A percentile compares a stretch with the other conserved stretches of the same genome.
These are phyloP conservation scores for Nepenthes mirabilis DNA, from an alignment of 148 eudicot genomes.

Conservation along the genomic window DNA sequence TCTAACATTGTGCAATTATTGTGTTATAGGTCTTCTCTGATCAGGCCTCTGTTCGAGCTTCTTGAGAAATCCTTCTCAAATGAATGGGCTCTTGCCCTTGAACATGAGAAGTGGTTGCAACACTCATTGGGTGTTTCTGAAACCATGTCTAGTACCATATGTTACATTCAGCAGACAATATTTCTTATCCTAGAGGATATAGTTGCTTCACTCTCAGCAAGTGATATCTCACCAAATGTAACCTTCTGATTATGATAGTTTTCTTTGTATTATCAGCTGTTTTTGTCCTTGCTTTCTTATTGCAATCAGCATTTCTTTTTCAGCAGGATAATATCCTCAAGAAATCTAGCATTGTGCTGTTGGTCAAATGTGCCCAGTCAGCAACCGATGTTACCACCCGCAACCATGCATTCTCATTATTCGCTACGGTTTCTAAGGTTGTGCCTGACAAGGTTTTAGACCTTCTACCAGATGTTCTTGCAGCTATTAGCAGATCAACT, in stretches of 20 bases:
- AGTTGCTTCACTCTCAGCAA: slow-evolving; percentile 24
- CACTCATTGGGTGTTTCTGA: slow-evolving; percentile 27
- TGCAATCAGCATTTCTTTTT: not conserved
- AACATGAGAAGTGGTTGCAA: slow-evolving; percentile 18
- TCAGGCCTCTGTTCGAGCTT: slow-evolving; percentile 67
- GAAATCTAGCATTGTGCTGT: slow-evolving; percentile 40
- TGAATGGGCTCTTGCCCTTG: slow-evolving; percentile 16
- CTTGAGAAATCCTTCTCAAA: slow-evolving; percentile 34
- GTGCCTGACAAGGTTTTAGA: slow-evolving; percentile 45
- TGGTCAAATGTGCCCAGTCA: slow-evolving; percentile 68
- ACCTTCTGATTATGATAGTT: slow-evolving; percentile 5
- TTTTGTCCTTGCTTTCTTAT: not conserved
- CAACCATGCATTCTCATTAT: slow-evolving; percentile 66
- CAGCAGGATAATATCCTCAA: slow-evolving; percentile 25
- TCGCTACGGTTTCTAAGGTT: slow-evolving; percentile 58
- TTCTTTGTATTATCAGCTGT: not conserved
- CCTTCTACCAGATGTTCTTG: slow-evolving; percentile 50
- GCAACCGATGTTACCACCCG: slow-evolving; percentile 51
- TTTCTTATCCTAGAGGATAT: slow-evolving; percentile 75
- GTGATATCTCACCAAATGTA: slow-evolving; percentile 18
- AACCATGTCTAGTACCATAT: slow-evolving; percentile 20
- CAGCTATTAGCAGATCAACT: slow-evolving; percentile 54
- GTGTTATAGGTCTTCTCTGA: slow-evolving; percentile 27
- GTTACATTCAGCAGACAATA: slow-evolving; percentile 60
- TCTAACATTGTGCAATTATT: not conserved